phyloP scores from a whole-genome alignment of 345 rosid species.

The Eucalyptus fibrosa region DNA sequence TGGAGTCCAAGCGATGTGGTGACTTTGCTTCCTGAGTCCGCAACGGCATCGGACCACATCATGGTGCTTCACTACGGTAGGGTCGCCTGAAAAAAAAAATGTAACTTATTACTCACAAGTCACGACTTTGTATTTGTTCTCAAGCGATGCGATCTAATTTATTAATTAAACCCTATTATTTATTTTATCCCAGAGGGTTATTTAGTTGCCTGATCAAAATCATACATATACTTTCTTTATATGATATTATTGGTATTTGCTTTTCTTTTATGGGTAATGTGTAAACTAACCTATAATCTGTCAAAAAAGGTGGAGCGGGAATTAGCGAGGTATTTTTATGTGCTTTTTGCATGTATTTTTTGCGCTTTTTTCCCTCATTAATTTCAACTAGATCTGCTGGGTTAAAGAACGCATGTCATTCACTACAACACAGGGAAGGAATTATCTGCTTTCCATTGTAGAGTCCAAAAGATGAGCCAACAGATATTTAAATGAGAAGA shows the following conservation, averaged over 20 bases:
- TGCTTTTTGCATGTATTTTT: neutral
- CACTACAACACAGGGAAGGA: neutral
- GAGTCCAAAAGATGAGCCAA: neutral
- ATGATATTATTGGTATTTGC: neutral
- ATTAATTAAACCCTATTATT: neutral
- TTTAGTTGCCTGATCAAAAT: neutral
- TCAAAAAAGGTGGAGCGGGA: neutral
- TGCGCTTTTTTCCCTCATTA: neutral
- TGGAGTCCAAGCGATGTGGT: slow-evolving; percentile 14
- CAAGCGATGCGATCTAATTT: neutral
- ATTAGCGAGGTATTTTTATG: neutral
- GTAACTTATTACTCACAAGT: neutral
- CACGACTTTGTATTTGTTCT: neutral
- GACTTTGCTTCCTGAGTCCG: neutral
- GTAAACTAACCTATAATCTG: neutral
- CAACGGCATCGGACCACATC: slow-evolving; percentile 8
- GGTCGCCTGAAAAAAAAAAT: neutral
- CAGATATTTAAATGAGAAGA: neutral
- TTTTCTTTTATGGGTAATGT: neutral
- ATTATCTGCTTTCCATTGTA: neutral
- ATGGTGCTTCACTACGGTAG: slow-evolving; percentile 31
- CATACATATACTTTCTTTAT: neutral
- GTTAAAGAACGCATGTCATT: neutral
- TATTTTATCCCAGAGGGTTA: neutral
- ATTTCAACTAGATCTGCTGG: neutral